Base-by-base conservation (phyloP, 2,329 filamentous ascomycete genomes). In the Phialocephala sp. region DNA sequence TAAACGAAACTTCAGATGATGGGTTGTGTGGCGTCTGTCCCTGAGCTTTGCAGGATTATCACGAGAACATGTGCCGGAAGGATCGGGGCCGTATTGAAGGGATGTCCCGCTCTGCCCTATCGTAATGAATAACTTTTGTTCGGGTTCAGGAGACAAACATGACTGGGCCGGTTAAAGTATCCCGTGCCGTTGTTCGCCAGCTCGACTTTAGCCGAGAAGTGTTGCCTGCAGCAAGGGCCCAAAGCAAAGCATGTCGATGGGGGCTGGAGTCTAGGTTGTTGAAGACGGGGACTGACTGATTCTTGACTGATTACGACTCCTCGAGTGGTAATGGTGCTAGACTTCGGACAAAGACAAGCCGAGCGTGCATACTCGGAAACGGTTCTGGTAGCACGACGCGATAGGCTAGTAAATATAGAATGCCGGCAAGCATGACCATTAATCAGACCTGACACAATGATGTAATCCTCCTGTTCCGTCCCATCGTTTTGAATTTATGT, bases 1-100 rank as follows among this genome's bases (percentile, higher is more conserved):
- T 57, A 57, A 35, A 12, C 32, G n/a, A 57, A 37, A 37, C 14
- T 36, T 36, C 18, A 57, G 36, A 57, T 57, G 55, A 37, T 35
- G 50, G 50, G 24, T 18, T 41, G 55, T 57, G 55, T 57, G 55
- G 18, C 55, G 20, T 39, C 14, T 39, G 14, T 36, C n/a, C 35
- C 32, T 27, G 36, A 57, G 32, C 8, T 18, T 22, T 57, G 55
- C 55, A 57, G 45, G 45, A 45, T 45, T 20, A n/a, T 18, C n/a
- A n/a, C 18, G 43, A n/a, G n/a, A 45, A 45, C 12, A 18, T 8
- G 43, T 45, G 8, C 8, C 43, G 43, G 43, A 45, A 18, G n/a
- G 43, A 20, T 45, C 43, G 18, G 43, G 18, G 18, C n/a, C n/a
- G 18, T n/a, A n/a, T 45, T 20, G 43, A 27, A 55, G 18, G 32